Evolutionary conservation across 495 filamentous ascomycete genomes (phyloP).

Genomic region (Aspergillus hancockii): DNA sequence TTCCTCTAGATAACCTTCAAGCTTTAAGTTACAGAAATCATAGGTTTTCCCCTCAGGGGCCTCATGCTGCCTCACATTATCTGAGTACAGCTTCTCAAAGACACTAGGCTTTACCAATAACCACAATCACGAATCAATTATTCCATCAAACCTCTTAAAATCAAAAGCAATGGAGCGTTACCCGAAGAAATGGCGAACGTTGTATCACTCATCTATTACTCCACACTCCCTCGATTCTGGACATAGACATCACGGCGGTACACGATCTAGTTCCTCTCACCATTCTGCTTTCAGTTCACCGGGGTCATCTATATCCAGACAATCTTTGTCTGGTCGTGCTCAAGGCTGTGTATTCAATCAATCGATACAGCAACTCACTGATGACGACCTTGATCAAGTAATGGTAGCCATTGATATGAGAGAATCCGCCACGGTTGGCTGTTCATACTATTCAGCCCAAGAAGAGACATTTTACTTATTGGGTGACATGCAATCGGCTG

Average conservation of each 20-base stretch:
- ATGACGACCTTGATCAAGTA: constrained; percentile 69
- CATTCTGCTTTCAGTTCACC: constrained; percentile 7
- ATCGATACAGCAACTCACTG: constrained; percentile 14
- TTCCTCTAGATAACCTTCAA: not conserved
- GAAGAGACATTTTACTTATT: constrained; percentile 78
- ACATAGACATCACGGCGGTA: constrained; percentile 1
- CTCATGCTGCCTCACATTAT: not conserved
- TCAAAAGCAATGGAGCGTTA: constrained; percentile 17
- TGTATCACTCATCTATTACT: constrained; percentile 12
- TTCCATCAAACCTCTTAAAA: not conserved
- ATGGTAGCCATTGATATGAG: constrained; percentile 83
- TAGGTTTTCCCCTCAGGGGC: not conserved
- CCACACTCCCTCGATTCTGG: constrained; percentile 19
- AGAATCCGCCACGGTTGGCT: constrained; percentile 73
- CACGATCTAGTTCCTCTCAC: not conserved
- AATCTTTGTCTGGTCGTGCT: constrained; percentile 4
- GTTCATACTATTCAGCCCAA: constrained; percentile 77
- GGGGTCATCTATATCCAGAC: not conserved
- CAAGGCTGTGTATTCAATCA: not conserved
- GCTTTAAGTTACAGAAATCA: too few species aligned
- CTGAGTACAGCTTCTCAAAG: not conserved
- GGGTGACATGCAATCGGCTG: constrained; percentile 74
- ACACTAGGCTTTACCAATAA: not conserved
- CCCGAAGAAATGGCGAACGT: constrained; percentile 25
- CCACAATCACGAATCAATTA: not conserved